Base-by-base conservation (phyloP, 495 filamentous ascomycete species). In the Talaromyces wortmannii region DNA sequence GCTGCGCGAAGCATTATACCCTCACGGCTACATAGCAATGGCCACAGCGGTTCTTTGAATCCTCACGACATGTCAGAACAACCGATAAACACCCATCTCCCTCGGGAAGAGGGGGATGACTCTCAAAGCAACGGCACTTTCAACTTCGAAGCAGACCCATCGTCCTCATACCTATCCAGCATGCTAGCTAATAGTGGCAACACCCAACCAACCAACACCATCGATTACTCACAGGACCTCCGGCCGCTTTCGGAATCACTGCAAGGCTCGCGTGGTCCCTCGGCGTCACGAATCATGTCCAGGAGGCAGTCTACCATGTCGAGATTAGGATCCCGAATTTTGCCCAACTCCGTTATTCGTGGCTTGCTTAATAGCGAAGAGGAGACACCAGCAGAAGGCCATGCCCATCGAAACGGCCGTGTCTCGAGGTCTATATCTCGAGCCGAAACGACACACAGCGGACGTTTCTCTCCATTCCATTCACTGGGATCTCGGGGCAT, bases 291-390 rank as follows among this genome's bases (percentile, higher is more conserved):
- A 33, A 67, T 74, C 64, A 62, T 73, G 53, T 73, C 77, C 12
- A 70, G 76, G 57, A 71, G 75, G 50, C 76, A 74, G 53, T 78
- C 78, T 10, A 74, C 73, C 12, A 75, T 81, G 67, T 78, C 78
- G 49, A 66, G 78, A 8, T 56, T 81, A 31, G 74, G 77, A 17
- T 78, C 77, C 8, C 69, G 75, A 55, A 67, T 81, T 23, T 60
- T 79, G 18, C 77, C 77, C n/a, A 73, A 78, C 52, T 73, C 72
- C 12, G 70, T 78, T 12, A 75, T 74, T 12, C 70, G 71, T 23
- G 73, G 70, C 7, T 63, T 73, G 33, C 64, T 75, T 6, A 73
- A 58, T 55, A 76, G 76, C 48, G 68, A 74, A 61, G 72, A 77
- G 59, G 73, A 81, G 57, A 73, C 75, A 36, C 66, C 73, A 29